Conservation (phyloP, 2,329 filamentous ascomycete genomes). For the Thelonectria blattea region DNA sequence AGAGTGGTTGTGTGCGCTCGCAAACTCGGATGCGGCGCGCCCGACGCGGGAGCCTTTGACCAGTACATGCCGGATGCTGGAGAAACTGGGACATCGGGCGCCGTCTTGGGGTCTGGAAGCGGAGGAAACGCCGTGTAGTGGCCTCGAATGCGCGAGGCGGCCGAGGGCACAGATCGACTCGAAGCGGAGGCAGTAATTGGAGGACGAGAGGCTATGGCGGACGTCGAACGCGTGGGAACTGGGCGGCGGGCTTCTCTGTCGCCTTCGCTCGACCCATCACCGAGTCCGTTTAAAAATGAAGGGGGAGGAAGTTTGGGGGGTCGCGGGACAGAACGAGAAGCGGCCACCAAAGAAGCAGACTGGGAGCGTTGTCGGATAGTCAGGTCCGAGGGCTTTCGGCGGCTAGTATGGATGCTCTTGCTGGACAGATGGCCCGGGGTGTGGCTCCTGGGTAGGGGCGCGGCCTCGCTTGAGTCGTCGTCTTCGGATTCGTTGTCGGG, state of each 20-base stretch:
- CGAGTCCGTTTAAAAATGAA: slow-evolving; percentile 29
- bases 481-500: slow-evolving; percentile 46
- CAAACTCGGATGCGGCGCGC: slow-evolving; percentile 64
- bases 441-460: slow-evolving; percentile 60
- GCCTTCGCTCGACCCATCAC: slow-evolving; percentile 37
- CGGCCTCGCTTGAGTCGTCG: slow-evolving; percentile 44
- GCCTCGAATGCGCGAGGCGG: slow-evolving; percentile 42
- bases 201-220: slow-evolving; percentile 52
- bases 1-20: slow-evolving; percentile 72
- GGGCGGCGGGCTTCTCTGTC: slow-evolving; percentile 46
- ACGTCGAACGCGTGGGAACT: slow-evolving; percentile 58
- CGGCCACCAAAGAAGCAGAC: slow-evolving; percentile 50
- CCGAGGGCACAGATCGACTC: slow-evolving; percentile 23
- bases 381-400: slow-evolving; percentile 58
- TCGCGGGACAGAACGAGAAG: slow-evolving; percentile 36
- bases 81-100: slow-evolving; percentile 65
- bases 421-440: slow-evolving; percentile 67
- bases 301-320: slow-evolving; percentile 38
- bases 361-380: slow-evolving; percentile 62
- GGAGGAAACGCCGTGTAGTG: slow-evolving; percentile 60
- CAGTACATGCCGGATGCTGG: slow-evolving; percentile 77
- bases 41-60: slow-evolving; percentile 70
- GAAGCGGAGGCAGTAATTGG: slow-evolving; percentile 33
- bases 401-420: slow-evolving; percentile 58
- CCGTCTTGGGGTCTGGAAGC: slow-evolving; percentile 61